A percentile compares a stretch with the other conserved stretches of the same genome.
These are phyloP conservation scores for Inga laurina DNA, from an alignment of 306 rosid species.

Conservation along the genomic window DNA sequence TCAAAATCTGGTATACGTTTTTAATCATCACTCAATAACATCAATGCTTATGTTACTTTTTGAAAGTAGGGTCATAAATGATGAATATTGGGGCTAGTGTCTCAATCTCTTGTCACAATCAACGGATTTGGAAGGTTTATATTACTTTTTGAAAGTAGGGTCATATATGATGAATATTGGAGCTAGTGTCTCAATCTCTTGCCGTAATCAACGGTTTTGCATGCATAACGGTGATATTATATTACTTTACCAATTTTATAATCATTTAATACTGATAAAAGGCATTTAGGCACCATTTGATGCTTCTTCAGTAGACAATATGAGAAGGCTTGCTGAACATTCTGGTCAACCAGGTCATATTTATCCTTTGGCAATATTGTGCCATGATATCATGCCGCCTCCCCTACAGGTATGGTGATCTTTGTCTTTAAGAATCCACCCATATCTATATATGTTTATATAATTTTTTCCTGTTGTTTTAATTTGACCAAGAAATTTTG, in stretches of 20 bases:
- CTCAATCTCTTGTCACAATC: not conserved
- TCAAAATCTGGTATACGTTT: not conserved
- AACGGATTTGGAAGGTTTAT: slow-evolving; percentile 1
- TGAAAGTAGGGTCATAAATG: not conserved
- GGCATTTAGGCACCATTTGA: slow-evolving; percentile 91
- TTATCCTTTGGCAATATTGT: slow-evolving; percentile 82
- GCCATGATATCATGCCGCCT: slow-evolving; percentile 97
- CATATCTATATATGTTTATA: not conserved
- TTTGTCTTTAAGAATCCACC: slow-evolving; percentile 36
- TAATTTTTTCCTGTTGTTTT: slow-evolving; percentile 12
- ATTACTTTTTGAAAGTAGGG: too few relatives aligned
- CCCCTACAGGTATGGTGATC: slow-evolving; percentile 59
- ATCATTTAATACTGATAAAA: slow-evolving; percentile 49
- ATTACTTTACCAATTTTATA: slow-evolving; percentile 18
- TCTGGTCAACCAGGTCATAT: slow-evolving; percentile 87
- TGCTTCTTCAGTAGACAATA: slow-evolving; percentile 85
- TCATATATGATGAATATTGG: slow-evolving; percentile 3
- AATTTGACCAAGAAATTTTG: slow-evolving; percentile 25
- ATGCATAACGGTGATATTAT: not conserved
- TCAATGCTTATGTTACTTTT: not conserved
- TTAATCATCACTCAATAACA: not conserved
- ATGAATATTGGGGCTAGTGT: not conserved
- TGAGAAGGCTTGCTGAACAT: slow-evolving; percentile 86
- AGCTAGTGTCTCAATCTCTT: not conserved
- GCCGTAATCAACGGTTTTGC: not conserved